Percentiles rank a stretch among this genome's conserved stretches.
Evolutionary conservation across 106 monocot genomes (phyloP).

Genomic region (Dendrobium nobile): DNA sequence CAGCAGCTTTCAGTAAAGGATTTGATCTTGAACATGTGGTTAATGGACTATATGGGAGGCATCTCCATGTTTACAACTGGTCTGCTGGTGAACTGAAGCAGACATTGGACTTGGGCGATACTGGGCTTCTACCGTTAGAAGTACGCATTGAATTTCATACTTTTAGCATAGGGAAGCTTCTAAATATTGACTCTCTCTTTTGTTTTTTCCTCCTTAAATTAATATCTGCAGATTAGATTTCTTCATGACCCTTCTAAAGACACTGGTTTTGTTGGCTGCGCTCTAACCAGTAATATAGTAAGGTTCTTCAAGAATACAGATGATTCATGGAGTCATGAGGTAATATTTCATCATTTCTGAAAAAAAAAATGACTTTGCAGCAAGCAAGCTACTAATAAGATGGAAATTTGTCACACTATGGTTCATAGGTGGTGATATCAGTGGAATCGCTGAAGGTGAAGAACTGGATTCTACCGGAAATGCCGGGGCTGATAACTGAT

Average conservation of each 20-base stretch:
- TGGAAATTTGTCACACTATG: neutral
- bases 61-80: conserved; percentile 85
- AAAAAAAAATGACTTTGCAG: too few species aligned
- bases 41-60: conserved; percentile 85
- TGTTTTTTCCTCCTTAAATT: neutral
- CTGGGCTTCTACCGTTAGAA: conserved; percentile 84
- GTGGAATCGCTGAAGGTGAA: conserved; percentile 73
- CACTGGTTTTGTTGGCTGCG: conserved; percentile 81
- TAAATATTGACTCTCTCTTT: neutral
- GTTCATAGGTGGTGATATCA: conserved; percentile 54
- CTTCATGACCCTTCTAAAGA: conserved; percentile 92
- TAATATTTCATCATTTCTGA: neutral
- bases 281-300: conserved; percentile 85
- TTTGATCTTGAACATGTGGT: conserved; percentile 76
- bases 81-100: conserved; percentile 91
- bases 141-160: conserved; percentile 17
- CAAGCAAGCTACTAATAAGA: neutral
- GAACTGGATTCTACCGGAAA: conserved; percentile 96
- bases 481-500: conserved; percentile 95
- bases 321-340: conserved; percentile 88
- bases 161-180: neutral
- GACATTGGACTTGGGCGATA: conserved; percentile 71
- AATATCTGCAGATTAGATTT: conserved; percentile 64
- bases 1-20: conserved; percentile 72
- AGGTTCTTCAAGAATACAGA: conserved; percentile 79